Evolutionary conservation across 2,329 filamentous ascomycete species (phyloP), one percentile per base, ranked within the genome.

Genomic region (Hypoxylon sp.): DNA sequence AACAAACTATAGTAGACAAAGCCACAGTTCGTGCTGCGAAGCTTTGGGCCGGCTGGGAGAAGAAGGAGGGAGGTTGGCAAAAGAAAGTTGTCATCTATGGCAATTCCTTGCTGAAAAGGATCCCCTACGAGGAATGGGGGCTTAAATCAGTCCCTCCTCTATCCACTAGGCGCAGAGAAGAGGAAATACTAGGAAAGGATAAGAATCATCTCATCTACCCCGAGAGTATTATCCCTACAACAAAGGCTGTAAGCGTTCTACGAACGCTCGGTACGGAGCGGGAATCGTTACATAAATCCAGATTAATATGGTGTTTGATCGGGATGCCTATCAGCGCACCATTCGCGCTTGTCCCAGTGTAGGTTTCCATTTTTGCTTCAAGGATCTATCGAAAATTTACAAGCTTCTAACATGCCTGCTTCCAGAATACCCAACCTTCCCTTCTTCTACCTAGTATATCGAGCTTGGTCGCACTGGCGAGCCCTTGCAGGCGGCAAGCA

Each of bases 111-210:
- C 88, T 99, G 68, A 90, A 93, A 74, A 89, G 93, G 70, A 97
- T 99, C 75, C 93, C 96, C 2, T 98, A 93, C 79, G 93, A 98
- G 81, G 96, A 99, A 90, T 99, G 96, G 96, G 94, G 93, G 0
- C 86, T 99, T 73, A 98, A 98, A 83, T 97, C 94, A 37, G 91
- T 99, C 57, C 96, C 96, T 48, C 91, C 94, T 22, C 84, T 97
- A 73, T 93, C 90, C 46, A 83, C 88, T 63, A 87, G 88, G 72
- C 86, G 90, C 64, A 86, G 88, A 73, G 83, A 87, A 53, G 89
- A 92, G 57, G 89, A 92, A 73, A 76, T 90, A 22, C 80, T 88
- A 57, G 88, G 87, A 39, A 85, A 86, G 70, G 87, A 89, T 55
- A 89, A 88, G 74, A 88, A 93, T 68, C 88, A 94, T 72, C 86